Conservation (phyloP, 768 basidiomycete genomes). For the Lactarius hatsudake region DNA sequence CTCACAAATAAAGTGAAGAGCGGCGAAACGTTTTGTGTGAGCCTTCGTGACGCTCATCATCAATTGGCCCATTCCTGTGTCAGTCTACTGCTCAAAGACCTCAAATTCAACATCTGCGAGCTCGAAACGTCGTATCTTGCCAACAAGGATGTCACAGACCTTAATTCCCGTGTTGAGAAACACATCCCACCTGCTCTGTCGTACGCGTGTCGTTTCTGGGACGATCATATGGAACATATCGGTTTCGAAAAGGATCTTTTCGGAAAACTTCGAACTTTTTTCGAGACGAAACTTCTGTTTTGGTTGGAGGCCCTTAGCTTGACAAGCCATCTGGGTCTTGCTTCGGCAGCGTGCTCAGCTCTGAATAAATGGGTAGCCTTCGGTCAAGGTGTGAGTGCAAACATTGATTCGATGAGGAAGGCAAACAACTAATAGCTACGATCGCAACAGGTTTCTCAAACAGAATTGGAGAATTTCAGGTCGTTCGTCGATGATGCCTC, state of each 20-base stretch:
- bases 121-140: neutral
- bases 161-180: neutral
- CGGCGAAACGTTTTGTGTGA: neutral
- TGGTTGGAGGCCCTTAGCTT: no score
- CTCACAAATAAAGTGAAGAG: neutral
- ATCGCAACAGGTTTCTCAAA: no score
- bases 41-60: neutral
- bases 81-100: neutral
- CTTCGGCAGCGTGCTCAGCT: neutral
- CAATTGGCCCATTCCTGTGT: neutral
- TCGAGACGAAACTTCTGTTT: neutral
- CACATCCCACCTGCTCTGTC: neutral
- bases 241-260: neutral
- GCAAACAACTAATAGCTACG: no score
- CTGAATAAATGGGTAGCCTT: no score
- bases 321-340: neutral
- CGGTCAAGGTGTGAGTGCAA: no score
- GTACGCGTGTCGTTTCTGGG: slow-evolving; percentile 9
- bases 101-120: slow-evolving; percentile 1
- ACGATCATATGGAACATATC: neutral
- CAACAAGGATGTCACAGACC: neutral
- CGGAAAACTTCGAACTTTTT: neutral
- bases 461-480: no score
- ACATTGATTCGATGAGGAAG: no score
- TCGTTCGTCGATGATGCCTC: no score